Evolutionary conservation across 345 rosid species (phyloP), one percentile per base, ranked within the genome.

Genomic region (Odontarrhena argentea): DNA sequence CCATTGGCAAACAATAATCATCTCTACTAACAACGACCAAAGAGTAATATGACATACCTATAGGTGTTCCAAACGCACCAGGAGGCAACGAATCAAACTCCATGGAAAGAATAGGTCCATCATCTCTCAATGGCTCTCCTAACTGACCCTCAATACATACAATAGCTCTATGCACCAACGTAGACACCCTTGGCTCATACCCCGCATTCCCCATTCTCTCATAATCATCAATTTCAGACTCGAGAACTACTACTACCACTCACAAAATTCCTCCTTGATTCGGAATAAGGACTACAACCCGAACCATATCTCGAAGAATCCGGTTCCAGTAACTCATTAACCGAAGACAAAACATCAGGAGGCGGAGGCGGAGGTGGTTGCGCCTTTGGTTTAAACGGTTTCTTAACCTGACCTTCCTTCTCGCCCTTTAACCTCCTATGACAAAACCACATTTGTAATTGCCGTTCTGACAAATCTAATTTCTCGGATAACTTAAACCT

Each of bases 391-490:
- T n/a, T 86, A 1, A 62, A 83, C 2, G 67, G 81, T 63, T 76
- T 92, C 77, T 86, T 84, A 2, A 72, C 30, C 2, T 85, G 81
- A 49, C 67, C 75, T 59, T 77, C 96, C 76, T 86, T 95, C 80
- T 85, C 89, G 71, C 91, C 98, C 80, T 91, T 95, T 70, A 95
- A 74, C 73, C 99, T 76, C 82, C 99, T 80, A 79, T 95, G 99
- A 58, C 99, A 95, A 77, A 95, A 95, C 99, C 99, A 95, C 98
- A 95, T 95, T 91, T 95, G 99, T 71, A 95, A 79, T 68, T 95
- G 99, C 77, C 99, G 89, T 77, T 95, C 99, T 15, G 96, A 56
- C 35, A 95, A 86, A 42, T 93, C 95, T 55, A 91, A 83, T 71
- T 84, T 89, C 75, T 86, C 86, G 0, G 99, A 91, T 40, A 95